Conservation (phyloP, 2,329 filamentous ascomycete genomes). For the Lecanicillium sp. region DNA sequence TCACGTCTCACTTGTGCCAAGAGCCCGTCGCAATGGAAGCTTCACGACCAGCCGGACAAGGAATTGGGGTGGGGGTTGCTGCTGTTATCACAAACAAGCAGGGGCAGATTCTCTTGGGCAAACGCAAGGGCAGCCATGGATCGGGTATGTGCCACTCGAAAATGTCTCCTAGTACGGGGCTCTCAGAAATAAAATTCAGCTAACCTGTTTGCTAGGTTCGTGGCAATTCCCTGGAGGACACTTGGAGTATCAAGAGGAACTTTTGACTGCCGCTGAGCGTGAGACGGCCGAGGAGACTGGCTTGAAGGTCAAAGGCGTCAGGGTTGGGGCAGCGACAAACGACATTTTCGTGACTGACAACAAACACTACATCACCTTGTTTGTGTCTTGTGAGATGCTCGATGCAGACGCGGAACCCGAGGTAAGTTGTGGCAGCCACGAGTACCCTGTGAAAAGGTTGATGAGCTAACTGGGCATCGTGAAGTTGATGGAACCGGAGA, state of each 20-base stretch:
- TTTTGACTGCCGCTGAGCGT: slow-evolving; percentile 54
- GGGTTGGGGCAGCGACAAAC: slow-evolving; percentile 57
- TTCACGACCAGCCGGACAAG: too few relatives aligned
- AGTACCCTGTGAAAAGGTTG: too few relatives aligned
- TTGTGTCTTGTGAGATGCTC: slow-evolving; percentile 46
- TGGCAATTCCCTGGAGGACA: slow-evolving; percentile 69
- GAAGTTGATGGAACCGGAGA: slow-evolving; percentile 38
- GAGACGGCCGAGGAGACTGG: slow-evolving; percentile 68
- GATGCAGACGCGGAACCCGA: slow-evolving; percentile 41
- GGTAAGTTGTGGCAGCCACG: slow-evolving; percentile 38
- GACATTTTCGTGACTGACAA: slow-evolving; percentile 50
- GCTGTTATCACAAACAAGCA: slow-evolving; percentile 34
- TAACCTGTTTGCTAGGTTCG: slow-evolving; percentile 39
- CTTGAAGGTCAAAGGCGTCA: slow-evolving; percentile 43
- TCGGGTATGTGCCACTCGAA: slow-evolving; percentile 27
- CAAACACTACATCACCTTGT: slow-evolving; percentile 71
- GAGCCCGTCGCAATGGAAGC: too few relatives aligned
- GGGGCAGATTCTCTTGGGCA: slow-evolving; percentile 39
- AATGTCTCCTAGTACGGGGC: too few relatives aligned
- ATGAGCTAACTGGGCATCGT: too few relatives aligned
- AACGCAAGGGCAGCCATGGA: slow-evolving; percentile 41
- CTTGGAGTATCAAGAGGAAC: slow-evolving; percentile 60
- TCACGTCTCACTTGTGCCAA: too few relatives aligned
- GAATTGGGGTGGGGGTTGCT: slow-evolving; percentile 36
- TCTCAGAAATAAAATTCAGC: too few relatives aligned